Conservation (phyloP, 2,329 filamentous ascomycete genomes). For the Pseudocercospora cruenta region DNA sequence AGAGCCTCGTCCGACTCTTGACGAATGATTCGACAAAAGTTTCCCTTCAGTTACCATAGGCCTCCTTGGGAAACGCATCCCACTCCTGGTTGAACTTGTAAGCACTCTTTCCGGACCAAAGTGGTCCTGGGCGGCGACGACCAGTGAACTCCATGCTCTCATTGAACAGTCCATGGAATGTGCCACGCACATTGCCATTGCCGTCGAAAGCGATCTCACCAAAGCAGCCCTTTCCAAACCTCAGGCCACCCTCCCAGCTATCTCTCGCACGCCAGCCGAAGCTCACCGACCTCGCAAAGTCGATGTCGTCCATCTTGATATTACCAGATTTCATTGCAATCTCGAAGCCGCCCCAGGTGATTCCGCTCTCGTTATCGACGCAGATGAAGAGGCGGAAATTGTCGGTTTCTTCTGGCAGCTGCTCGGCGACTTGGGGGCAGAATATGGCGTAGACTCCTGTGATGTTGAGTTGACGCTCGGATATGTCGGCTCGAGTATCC, state of each 20-base stretch:
- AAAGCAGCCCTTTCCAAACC: slow-evolving; percentile 41
- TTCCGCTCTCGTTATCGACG: slow-evolving; percentile 39
- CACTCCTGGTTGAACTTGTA: slow-evolving; percentile 37
- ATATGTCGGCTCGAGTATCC: slow-evolving; percentile 24
- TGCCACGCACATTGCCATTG: slow-evolving; percentile 25
- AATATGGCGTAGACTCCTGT: slow-evolving; percentile 52
- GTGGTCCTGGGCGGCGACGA: slow-evolving; percentile 27
- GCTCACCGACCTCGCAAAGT: slow-evolving; percentile 20
- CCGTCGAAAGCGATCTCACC: slow-evolving; percentile 40
- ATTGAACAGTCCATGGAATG: slow-evolving; percentile 35
- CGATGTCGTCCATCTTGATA: slow-evolving; percentile 43
- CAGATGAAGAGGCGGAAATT: slow-evolving; percentile 46
- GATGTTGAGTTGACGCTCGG: slow-evolving; percentile 34
- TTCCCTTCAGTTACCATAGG: slow-evolving; percentile 31
- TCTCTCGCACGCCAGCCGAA: slow-evolving; percentile 42
- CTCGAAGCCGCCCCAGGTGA: slow-evolving; percentile 54
- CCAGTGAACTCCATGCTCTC: slow-evolving; percentile 37
- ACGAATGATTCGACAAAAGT: background rate
- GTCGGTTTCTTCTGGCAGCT: slow-evolving; percentile 21
- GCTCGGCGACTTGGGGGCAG: slow-evolving; percentile 31
- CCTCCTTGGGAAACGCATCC: slow-evolving; percentile 31
- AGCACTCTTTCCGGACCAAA: slow-evolving; percentile 27
- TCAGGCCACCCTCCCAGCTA: slow-evolving; percentile 28
- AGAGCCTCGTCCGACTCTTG: background rate
- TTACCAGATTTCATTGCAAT: slow-evolving; percentile 49